phyloP scores from a whole-genome alignment of 164 flowering plant species.

The Vitis cinerea region DNA sequence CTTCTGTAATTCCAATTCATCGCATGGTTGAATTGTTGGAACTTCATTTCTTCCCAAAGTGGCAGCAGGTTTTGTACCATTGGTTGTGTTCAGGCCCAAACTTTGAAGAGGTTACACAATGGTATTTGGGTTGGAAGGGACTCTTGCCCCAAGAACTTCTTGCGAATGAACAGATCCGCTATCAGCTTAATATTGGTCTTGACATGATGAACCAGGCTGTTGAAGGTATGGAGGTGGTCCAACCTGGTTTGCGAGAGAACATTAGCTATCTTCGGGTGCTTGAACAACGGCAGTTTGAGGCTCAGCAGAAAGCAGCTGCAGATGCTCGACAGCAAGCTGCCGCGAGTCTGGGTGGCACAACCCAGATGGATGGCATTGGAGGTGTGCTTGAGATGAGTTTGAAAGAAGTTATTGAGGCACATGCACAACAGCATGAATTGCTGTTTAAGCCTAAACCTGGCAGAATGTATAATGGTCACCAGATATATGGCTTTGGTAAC shows the following conservation, averaged over 20 bases:
- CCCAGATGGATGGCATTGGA: conserved; percentile 31
- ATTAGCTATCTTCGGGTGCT: conserved; percentile 66
- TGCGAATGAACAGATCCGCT: conserved; percentile 72
- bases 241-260: conserved; percentile 81
- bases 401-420: conserved; percentile 71
- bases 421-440: conserved; percentile 72
- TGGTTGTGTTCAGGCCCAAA: conserved; percentile 82
- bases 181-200: conserved; percentile 64
- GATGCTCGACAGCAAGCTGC: conserved; percentile 48
- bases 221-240: conserved; percentile 68
- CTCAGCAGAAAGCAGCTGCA: conserved; percentile 69
- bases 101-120: conserved; percentile 70
- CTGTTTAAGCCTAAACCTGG: conserved; percentile 81
- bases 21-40: conserved; percentile 87
- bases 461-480: conserved; percentile 74
- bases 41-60: conserved; percentile 70
- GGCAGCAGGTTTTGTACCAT: conserved; percentile 88
- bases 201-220: conserved; percentile 85
- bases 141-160: conserved; percentile 67
- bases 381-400: conserved; percentile 57
- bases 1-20: conserved; percentile 68
- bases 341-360: conserved; percentile 20
- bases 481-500: conserved; percentile 88
- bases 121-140: conserved; percentile 90
- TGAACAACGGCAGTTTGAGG: conserved; percentile 81